Percentiles rank a stretch among this genome's conserved stretches.
Evolutionary conservation across 208 protist genomes (phyloP).

Genomic region (Acanthamoeba healyi): DNA sequence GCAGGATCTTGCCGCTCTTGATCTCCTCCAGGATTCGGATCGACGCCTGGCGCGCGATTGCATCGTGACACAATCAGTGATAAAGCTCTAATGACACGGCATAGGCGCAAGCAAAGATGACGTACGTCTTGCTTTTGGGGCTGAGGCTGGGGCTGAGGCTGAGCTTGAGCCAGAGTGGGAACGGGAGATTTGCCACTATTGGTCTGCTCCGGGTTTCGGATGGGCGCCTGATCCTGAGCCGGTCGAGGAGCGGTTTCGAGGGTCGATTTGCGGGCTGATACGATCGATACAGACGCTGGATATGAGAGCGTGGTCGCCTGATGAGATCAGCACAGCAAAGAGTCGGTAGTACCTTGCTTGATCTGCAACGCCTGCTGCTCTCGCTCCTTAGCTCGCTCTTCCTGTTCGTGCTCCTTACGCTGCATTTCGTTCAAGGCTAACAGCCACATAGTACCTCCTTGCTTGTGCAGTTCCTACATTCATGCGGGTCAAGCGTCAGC

Average conservation of each 20-base stretch:
- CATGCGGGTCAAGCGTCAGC: background rate
- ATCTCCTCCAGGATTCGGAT: conserved; percentile 2
- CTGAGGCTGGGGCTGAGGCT: too few relatives aligned
- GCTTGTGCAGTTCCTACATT: conserved; percentile 51
- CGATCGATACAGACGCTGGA: too few relatives aligned
- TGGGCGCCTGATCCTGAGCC: too few relatives aligned
- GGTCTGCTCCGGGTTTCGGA: too few relatives aligned
- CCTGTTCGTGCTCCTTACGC: background rate
- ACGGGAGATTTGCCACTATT: too few relatives aligned
- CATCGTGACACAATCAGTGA: background rate
- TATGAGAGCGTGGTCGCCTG: too few relatives aligned
- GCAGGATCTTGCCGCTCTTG: conserved; percentile 44
- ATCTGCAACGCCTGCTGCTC: background rate
- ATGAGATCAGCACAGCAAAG: too few relatives aligned
- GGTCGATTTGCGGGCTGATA: background rate
- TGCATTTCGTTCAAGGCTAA: conserved; percentile 55
- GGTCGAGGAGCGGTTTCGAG: too few relatives aligned
- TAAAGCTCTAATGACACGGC: too few relatives aligned
- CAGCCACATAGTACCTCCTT: conserved; percentile 68
- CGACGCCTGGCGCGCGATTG: background rate
- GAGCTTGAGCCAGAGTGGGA: too few relatives aligned
- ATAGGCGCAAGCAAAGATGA: too few relatives aligned
- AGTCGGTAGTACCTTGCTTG: conserved; percentile 28
- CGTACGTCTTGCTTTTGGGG: too few relatives aligned
- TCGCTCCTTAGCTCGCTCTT: background rate